Base-by-base conservation (phyloP, 169 alveolate species). In the Perkinsus olseni region DNA sequence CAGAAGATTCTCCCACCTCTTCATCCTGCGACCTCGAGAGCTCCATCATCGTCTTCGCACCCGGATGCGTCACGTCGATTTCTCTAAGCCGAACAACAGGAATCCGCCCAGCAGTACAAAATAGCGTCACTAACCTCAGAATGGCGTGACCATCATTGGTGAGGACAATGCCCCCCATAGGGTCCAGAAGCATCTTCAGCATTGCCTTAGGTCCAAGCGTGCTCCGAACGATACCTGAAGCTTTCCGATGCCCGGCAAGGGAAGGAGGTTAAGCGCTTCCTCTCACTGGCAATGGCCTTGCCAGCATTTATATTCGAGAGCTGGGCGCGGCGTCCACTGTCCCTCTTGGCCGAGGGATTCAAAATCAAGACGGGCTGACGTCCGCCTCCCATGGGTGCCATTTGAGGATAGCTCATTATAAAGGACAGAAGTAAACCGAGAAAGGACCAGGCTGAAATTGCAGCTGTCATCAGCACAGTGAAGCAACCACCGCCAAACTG, bases 111-210 rank as follows among this genome's bases (percentile, higher is more conserved):
- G n/a, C n/a, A n/a, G n/a, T n/a, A 10, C 34, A 21, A 38, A 38
- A 24, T 11, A 45, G 36, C 82, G 91, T 0, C 38, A 31, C 98
- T 96, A 99, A 99, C 91, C 99, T 95, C 91, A 99, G 95, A 74
- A 99, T 99, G 45, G 99, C 99, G 95, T 98, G 98, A 17, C 99
- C 99, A 92, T 99, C 99, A 95, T 99, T 99, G 17, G 99, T 98
- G 93, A 99, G 96, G 10, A 99, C 99, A 91, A 99, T 99, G n/a
- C 99, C 99, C 45, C 99, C 99, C 98, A 99, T 97, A 38, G 99
- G 99, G 94, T 99, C 99, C 34, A 99, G 96, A 92, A 99, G 98
- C 99, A 99, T 99, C 97, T 99, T 99, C 38, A 99, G 96, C 99
- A 99, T 99, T 24, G 99, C 98, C 91, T 98, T 97, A 34, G 99